A percentile compares a stretch with the other conserved stretches of the same genome.
These are phyloP conservation scores for Capronia coronata DNA, from an alignment of 2,329 filamentous ascomycete genomes.

Conservation along the genomic window DNA sequence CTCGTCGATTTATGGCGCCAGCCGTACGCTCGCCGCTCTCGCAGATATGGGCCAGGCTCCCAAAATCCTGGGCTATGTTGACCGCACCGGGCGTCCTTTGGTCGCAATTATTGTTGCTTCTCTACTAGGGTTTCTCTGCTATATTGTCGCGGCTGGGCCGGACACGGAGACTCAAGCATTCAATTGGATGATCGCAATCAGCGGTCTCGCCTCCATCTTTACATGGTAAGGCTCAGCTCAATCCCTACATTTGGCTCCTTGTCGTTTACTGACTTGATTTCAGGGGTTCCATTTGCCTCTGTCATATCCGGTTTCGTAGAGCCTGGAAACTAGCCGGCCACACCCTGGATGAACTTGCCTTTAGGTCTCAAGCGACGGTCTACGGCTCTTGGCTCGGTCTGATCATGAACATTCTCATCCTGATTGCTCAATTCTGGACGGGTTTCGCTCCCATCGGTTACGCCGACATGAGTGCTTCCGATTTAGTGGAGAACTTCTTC, in stretches of 20 bases:
- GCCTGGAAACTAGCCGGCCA: conserved; percentile 56
- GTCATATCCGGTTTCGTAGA: conserved; percentile 61
- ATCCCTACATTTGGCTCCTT: background rate
- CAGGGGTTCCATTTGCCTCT: conserved; percentile 57
- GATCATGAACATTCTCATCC: conserved; percentile 47
- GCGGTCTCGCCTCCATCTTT: conserved; percentile 66
- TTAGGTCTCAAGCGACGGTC: conserved; percentile 55
- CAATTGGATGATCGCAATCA: conserved; percentile 71
- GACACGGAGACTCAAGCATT: conserved; percentile 49
- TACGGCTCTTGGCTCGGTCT: conserved; percentile 59
- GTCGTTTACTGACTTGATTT: background rate
- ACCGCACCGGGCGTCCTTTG: conserved; percentile 72
- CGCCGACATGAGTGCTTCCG: conserved; percentile 25
- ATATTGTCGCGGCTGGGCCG: conserved; percentile 57
- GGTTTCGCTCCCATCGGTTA: conserved; percentile 29
- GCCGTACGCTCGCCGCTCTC: conserved; percentile 79
- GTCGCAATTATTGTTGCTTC: conserved; percentile 64
- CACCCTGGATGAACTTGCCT: conserved; percentile 58
- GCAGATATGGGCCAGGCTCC: conserved; percentile 84
- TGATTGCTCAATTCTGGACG: conserved; percentile 47
- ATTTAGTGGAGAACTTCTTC: conserved; percentile 29
- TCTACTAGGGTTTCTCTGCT: conserved; percentile 65
- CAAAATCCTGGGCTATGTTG: conserved; percentile 69
- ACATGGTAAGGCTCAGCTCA: conserved; percentile 55
- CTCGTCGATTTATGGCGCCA: conserved; percentile 84